A percentile compares a stretch with the other conserved stretches of the same genome.
Evolutionary conservation across 495 filamentous ascomycete species (phyloP).

Genomic region (Bathelium albidoporum): DNA sequence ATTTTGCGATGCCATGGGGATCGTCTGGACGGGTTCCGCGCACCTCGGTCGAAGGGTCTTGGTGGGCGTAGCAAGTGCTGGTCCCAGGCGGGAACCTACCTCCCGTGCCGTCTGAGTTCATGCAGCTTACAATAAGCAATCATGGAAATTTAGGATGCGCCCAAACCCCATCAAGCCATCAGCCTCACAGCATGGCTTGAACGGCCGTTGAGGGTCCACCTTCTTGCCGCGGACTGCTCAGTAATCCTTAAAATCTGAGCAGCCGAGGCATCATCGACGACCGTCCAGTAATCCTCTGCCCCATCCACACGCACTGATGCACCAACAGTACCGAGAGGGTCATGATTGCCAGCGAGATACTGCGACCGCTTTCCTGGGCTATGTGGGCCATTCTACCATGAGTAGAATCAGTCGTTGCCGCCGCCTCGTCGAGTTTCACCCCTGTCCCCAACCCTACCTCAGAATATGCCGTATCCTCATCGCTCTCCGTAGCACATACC

Average conservation of each 20-base stretch:
- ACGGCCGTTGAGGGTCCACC: too few species aligned
- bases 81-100: neutral
- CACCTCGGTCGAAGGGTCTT: neutral
- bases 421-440: too few species aligned
- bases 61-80: neutral
- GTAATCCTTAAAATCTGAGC: neutral
- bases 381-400: neutral
- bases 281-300: neutral
- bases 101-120: neutral
- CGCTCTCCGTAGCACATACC: neutral
- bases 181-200: too few species aligned
- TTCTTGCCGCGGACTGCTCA: neutral
- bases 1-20: neutral
- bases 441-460: neutral
- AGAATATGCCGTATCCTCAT: neutral
- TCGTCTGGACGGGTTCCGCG: neutral
- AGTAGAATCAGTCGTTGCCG: neutral
- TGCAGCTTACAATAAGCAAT: slow-evolving; percentile 3
- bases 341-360: neutral
- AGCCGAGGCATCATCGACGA: neutral
- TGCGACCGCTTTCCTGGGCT: neutral
- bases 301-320: neutral
- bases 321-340: neutral
- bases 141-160: neutral
- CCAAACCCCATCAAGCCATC: neutral